Percentiles rank a stretch among this genome's conserved stretches.
Evolutionary conservation across 257 asterid species (phyloP).

Genomic region (Phtheirospermum japonicum): DNA sequence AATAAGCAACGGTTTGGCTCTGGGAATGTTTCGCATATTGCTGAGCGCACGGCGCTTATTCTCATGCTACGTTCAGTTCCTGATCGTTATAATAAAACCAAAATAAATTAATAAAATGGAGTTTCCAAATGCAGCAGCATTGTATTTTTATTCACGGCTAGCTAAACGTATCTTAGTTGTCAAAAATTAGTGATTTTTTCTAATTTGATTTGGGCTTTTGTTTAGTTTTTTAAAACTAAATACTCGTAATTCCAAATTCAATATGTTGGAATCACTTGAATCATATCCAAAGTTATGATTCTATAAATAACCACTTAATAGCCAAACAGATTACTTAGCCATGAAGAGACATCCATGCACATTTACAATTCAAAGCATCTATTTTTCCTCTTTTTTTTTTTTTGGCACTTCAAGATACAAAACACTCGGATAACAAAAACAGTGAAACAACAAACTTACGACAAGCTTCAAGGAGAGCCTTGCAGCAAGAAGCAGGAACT

Average conservation of each 20-base stretch:
- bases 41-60: slow-evolving; percentile 79
- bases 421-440: slow-evolving; percentile 20
- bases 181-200: background rate
- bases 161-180: background rate
- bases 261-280: background rate
- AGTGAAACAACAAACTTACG: slow-evolving; percentile 49
- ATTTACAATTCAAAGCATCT: slow-evolving; percentile 18
- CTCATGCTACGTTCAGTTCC: slow-evolving; percentile 86
- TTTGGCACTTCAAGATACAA: slow-evolving; percentile 20
- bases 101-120: slow-evolving; percentile 18
- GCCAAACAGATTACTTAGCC: slow-evolving; percentile 12
- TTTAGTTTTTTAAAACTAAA: slow-evolving; percentile 7
- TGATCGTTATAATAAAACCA: slow-evolving; percentile 35
- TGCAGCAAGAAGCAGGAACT: slow-evolving; percentile 99
- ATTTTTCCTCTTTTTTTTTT: slow-evolving; percentile 3
- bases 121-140: slow-evolving; percentile 11
- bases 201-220: slow-evolving; percentile 1
- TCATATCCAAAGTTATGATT: slow-evolving; percentile 7
- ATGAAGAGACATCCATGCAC: slow-evolving; percentile 17
- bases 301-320: slow-evolving; percentile 14
- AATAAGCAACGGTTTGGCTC: slow-evolving; percentile 95
- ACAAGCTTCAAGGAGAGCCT: slow-evolving; percentile 91
- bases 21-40: slow-evolving; percentile 97
- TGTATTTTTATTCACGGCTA: background rate
- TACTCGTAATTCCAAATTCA: background rate